These are phyloP conservation scores for Paxillus involutus DNA, from an alignment of 768 basidiomycete species.

Conservation along the genomic window DNA sequence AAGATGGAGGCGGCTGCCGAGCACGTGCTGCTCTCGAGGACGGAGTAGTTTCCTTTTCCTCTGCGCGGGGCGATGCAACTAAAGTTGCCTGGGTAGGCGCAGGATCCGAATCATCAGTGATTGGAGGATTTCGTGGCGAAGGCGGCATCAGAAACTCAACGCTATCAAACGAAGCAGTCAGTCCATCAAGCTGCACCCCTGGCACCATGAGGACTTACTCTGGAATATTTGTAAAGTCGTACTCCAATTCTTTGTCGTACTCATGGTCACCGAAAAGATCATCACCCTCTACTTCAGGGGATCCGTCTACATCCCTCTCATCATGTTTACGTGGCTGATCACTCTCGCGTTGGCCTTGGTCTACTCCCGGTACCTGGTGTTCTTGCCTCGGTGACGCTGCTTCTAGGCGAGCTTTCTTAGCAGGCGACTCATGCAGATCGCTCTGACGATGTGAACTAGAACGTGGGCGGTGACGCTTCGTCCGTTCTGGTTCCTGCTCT, in stretches of 20 bases:
- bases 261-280: slow-evolving; percentile 23
- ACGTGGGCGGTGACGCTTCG: slow-evolving; percentile 15
- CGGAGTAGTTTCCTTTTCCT: background rate
- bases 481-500: background rate
- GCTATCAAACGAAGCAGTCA: slow-evolving; percentile 7
- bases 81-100: slow-evolving; percentile 26
- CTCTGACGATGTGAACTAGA: slow-evolving; percentile 4
- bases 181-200: background rate
- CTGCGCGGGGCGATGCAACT: slow-evolving; percentile 16
- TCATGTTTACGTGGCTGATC: background rate
- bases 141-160: background rate
- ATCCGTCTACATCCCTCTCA: background rate
- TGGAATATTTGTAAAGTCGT: background rate
- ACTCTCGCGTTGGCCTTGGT: background rate
- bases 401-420: slow-evolving; percentile 16
- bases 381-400: background rate
- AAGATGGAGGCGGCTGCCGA: background rate
- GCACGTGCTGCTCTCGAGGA: background rate
- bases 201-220: slow-evolving; percentile 10
- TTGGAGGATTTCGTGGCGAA: background rate
- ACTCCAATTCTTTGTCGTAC: background rate
- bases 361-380: background rate
- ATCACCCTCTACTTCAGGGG: slow-evolving; percentile 10
- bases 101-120: slow-evolving; percentile 3
- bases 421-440: background rate